Evolutionary conservation across 2,329 filamentous ascomycete genomes (phyloP).

Genomic region (Neofusicoccum laricinum): DNA sequence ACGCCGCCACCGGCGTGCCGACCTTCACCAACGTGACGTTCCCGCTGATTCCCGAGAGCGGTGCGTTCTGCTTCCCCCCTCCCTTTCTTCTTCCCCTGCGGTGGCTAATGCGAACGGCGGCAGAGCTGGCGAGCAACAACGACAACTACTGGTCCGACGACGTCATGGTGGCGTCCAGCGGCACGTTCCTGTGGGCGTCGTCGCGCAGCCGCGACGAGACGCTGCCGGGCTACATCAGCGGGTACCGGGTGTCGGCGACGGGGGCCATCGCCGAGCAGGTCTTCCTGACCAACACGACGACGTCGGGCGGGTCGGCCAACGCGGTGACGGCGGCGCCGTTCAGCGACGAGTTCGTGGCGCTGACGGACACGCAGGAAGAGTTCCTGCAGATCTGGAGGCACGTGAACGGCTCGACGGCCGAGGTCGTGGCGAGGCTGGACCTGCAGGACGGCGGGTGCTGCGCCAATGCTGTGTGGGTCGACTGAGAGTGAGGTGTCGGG

Average conservation of each 20-base stretch:
- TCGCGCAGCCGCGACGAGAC: conserved; percentile 22
- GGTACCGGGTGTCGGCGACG: conserved; percentile 26
- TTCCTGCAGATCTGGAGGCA: conserved; percentile 37
- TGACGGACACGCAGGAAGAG: conserved; percentile 36
- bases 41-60: conserved; percentile 19
- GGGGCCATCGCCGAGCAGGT: conserved; percentile 30
- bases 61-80: background rate
- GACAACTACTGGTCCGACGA: conserved; percentile 27
- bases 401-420: conserved; percentile 17
- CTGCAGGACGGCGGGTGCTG: conserved; percentile 16
- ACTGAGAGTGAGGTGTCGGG: too few relatives aligned
- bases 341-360: conserved; percentile 30
- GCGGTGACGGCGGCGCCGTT: conserved; percentile 32
- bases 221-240: conserved; percentile 33
- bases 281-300: conserved; percentile 30
- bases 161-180: conserved; percentile 21
- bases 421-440: conserved; percentile 19
- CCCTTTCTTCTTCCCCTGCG: background rate
- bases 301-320: conserved; percentile 37
- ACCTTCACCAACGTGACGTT: conserved; percentile 19
- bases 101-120: background rate
- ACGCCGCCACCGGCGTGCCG: conserved; percentile 16
- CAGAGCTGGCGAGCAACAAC: conserved; percentile 18
- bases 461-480: conserved; percentile 12
- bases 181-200: conserved; percentile 23